Conservation (phyloP, 441 rosid species). For the Erysimum cheiri region DNA sequence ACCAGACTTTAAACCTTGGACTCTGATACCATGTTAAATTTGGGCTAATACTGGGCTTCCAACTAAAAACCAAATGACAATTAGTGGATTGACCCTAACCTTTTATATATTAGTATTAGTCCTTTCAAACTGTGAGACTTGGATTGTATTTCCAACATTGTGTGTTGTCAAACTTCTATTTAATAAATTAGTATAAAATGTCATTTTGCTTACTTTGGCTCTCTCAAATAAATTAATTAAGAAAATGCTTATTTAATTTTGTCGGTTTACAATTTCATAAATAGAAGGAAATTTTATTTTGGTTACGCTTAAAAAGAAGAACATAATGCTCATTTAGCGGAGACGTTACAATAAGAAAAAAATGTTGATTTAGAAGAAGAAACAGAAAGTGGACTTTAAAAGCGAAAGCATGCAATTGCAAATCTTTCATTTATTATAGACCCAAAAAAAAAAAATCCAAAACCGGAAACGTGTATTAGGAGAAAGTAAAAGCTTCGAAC, state of each 20-base stretch:
- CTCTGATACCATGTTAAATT: too few relatives aligned
- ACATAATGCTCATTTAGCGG: slow-evolving; percentile 10
- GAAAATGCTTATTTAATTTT: neutral
- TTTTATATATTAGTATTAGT: too few relatives aligned
- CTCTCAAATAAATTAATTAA: neutral
- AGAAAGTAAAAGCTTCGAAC: neutral
- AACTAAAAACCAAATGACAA: too few relatives aligned
- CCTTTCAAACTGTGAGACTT: too few relatives aligned
- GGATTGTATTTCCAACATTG: too few relatives aligned
- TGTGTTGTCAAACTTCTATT: too few relatives aligned
- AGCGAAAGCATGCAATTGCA: neutral
- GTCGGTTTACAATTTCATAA: neutral
- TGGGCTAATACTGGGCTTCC: too few relatives aligned
- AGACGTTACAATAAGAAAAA: neutral
- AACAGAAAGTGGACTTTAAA: neutral
- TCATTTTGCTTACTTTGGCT: neutral
- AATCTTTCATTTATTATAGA: neutral
- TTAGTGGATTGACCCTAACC: too few relatives aligned
- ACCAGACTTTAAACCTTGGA: too few relatives aligned
- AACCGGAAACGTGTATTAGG: neutral
- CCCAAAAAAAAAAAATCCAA: neutral
- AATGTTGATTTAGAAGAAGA: neutral
- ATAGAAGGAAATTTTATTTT: neutral
- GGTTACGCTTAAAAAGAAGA: neutral
- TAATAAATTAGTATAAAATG: too few relatives aligned